Percentiles rank a stretch among this genome's conserved stretches.
Conservation (phyloP, 2,329 filamentous ascomycete species). For the Beauveria varroae region DNA sequence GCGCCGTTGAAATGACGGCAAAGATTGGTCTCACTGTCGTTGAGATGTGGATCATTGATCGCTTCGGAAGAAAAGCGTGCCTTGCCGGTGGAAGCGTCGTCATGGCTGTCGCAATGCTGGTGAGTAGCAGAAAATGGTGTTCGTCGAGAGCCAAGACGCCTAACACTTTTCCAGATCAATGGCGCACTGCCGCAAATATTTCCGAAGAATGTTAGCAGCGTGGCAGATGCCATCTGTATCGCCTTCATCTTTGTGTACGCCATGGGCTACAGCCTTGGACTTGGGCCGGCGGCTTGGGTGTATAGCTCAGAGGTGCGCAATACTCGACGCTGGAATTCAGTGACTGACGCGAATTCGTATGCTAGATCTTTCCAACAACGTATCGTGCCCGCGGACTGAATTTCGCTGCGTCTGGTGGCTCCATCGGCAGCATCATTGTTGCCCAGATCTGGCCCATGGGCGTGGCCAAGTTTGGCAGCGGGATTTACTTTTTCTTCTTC, state of each 20-base stretch:
- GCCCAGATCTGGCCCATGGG: conserved; percentile 50
- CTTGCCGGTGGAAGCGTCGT: conserved; percentile 41
- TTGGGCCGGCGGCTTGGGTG: conserved; percentile 51
- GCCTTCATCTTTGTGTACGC: conserved; percentile 52
- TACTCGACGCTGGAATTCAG: background rate
- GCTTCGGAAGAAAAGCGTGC: conserved; percentile 40
- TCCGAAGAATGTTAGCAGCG: conserved; percentile 39
- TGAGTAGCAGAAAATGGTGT: conserved; percentile 21
- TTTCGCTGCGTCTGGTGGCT: conserved; percentile 44
- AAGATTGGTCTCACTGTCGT: conserved; percentile 50
- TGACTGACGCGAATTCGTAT: background rate
- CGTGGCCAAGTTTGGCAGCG: conserved; percentile 40
- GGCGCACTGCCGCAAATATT: conserved; percentile 44
- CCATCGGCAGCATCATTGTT: conserved; percentile 48
- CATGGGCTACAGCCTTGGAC: conserved; percentile 49
- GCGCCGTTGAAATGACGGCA: conserved; percentile 48
- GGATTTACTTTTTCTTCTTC: conserved; percentile 53
- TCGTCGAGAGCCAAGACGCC: background rate
- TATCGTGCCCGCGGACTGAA: conserved; percentile 50
- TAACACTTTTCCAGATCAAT: conserved; percentile 36
- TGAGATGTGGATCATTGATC: conserved; percentile 51
- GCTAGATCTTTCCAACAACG: conserved; percentile 49
- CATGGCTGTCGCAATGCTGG: conserved; percentile 47
- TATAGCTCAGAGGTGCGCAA: conserved; percentile 46
- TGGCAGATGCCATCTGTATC: conserved; percentile 43